Percentiles rank a stretch among this genome's conserved stretches.
These are phyloP conservation scores for Pyrenochaeta sp. DNA, from an alignment of 2,329 filamentous ascomycete genomes.

Conservation along the genomic window DNA sequence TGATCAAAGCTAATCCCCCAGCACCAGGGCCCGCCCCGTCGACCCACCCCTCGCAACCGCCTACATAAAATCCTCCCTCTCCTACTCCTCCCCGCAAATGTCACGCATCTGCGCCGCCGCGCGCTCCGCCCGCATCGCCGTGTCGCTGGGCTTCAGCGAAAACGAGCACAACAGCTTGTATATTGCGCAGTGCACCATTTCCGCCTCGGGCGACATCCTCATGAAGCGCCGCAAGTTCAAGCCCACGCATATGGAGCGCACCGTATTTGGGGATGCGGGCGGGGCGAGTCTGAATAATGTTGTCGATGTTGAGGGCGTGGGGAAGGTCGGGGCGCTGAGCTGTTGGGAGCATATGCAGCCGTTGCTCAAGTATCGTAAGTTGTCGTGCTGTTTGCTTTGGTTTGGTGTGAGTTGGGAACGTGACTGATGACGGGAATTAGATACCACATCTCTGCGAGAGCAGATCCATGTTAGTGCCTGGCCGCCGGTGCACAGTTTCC, in stretches of 20 bases:
- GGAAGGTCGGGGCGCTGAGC: conserved; percentile 38
- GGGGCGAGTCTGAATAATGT: conserved; percentile 46
- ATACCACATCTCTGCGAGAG: conserved; percentile 49
- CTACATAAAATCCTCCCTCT: conserved; percentile 57
- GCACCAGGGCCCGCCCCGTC: conserved; percentile 49
- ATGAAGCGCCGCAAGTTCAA: conserved; percentile 53
- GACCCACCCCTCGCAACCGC: conserved; percentile 49
- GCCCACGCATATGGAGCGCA: conserved; percentile 54
- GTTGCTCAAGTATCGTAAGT: conserved; percentile 52
- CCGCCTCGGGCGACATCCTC: conserved; percentile 39
- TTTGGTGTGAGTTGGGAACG: too few species aligned
- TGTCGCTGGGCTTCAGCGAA: conserved; percentile 52
- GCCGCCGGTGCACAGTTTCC: conserved; percentile 47
- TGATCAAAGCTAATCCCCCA: too few species aligned
- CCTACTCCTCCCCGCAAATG: conserved; percentile 53
- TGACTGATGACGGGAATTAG: too few species aligned
- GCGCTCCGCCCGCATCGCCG: conserved; percentile 40
- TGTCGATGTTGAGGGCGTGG: conserved; percentile 37
- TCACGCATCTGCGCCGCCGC: conserved; percentile 49
- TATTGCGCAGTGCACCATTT: conserved; percentile 51
- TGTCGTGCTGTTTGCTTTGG: too few species aligned
- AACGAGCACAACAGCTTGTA: conserved; percentile 48
- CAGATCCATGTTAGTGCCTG: conserved; percentile 52
- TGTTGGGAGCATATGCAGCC: conserved; percentile 55
- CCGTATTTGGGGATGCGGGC: conserved; percentile 51